Percentiles rank a stretch among this genome's conserved stretches.
phyloP scores from a whole-genome alignment of 75 land plant genomes.

The Chamaecyparis obtusa region DNA sequence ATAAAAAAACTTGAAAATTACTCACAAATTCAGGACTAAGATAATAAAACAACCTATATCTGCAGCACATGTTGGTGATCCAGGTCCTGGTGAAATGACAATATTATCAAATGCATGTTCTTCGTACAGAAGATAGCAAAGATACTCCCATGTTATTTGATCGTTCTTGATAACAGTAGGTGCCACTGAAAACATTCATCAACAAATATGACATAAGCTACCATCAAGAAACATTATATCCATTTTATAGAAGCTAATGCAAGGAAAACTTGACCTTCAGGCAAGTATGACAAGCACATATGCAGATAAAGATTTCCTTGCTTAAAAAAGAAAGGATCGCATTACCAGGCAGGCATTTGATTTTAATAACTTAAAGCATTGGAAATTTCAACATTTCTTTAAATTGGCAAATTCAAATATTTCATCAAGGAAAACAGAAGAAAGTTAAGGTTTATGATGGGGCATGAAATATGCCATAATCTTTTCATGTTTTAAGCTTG shows the following conservation, averaged over 20 bases:
- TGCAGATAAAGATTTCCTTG: not conserved
- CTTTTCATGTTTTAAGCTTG: too few species aligned
- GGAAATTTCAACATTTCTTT: not conserved
- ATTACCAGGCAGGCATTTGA: not conserved
- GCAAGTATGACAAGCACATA: not conserved
- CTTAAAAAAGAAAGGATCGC: not conserved
- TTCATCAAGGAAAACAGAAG: not conserved
- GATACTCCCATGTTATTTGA: conserved; percentile 75
- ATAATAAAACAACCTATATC: conserved; percentile 70
- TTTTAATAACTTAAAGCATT: not conserved
- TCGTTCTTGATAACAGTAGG: conserved; percentile 92
- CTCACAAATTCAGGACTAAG: conserved; percentile 2
- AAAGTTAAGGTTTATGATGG: not conserved
- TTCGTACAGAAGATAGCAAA: conserved; percentile 54
- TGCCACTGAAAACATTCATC: conserved; percentile 50
- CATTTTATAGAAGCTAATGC: not conserved
- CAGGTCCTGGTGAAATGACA: conserved; percentile 99
- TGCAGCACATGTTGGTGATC: conserved; percentile 75
- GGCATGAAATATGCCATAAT: too few species aligned
- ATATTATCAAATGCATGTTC: conserved; percentile 91
- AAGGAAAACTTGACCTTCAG: not conserved
- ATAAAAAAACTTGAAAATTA: not conserved
- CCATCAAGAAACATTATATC: not conserved
- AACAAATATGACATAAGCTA: not conserved
- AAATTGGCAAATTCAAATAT: not conserved